These are phyloP conservation scores for Sarocladium brachiariae DNA, from an alignment of 2,329 filamentous ascomycete species.

Conservation along the genomic window DNA sequence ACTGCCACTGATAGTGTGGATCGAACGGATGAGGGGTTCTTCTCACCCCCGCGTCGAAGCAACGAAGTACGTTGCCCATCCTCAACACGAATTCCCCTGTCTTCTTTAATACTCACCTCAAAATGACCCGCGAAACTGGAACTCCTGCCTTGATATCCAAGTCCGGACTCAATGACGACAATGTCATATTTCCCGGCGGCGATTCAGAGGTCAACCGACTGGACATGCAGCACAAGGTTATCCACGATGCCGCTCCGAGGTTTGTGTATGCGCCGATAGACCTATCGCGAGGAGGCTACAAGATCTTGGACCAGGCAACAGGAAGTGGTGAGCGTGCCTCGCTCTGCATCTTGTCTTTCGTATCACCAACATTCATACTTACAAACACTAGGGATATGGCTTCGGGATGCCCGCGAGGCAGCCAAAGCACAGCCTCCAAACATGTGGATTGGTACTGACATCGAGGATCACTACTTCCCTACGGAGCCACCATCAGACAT, in stretches of 20 bases:
- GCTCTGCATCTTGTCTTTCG: not conserved
- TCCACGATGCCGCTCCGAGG: not conserved
- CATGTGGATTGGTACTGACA: not conserved
- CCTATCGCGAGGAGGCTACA: not conserved
- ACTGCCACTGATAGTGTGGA: too few species aligned
- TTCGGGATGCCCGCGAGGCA: not conserved
- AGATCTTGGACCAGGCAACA: not conserved
- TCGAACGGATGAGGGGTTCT: too few species aligned
- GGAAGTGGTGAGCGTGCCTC: not conserved
- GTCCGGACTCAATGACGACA: not conserved
- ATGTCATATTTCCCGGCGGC: not conserved
- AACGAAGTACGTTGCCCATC: too few species aligned
- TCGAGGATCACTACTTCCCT: not conserved
- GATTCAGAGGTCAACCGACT: not conserved
- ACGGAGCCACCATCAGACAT: not conserved
- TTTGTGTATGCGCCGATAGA: not conserved
- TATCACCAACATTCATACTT: not conserved
- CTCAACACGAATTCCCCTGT: too few species aligned
- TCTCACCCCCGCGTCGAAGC: too few species aligned
- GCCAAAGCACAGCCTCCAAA: not conserved
- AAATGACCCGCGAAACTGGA: too few species aligned
- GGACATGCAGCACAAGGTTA: not conserved
- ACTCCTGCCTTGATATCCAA: not conserved
- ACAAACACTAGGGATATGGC: not conserved
- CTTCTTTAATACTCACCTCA: too few species aligned